phyloP scores from a whole-genome alignment of 2,329 filamentous ascomycete species.

The Sarocladium oryzae region DNA sequence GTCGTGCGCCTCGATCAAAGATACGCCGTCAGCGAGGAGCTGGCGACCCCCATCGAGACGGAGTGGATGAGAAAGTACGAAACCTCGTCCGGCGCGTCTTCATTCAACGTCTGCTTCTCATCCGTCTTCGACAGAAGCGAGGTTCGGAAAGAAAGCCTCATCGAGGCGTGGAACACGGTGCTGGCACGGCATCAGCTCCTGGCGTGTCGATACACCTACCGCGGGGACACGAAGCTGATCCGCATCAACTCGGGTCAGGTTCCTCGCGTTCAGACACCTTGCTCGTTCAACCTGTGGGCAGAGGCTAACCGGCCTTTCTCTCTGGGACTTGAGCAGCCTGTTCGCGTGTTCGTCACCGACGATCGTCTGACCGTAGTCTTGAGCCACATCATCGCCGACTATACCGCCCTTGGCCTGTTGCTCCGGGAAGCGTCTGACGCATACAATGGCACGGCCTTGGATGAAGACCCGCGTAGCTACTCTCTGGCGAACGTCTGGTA shows the following conservation, averaged over 20 bases:
- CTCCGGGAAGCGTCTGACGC: conserved; percentile 18
- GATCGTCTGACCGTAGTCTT: conserved; percentile 18
- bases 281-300: conserved; percentile 10
- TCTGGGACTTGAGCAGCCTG: conserved; percentile 15
- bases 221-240: too few species aligned
- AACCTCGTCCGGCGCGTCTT: conserved; percentile 11
- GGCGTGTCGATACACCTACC: conserved; percentile 8
- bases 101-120: conserved; percentile 21
- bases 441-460: conserved; percentile 13
- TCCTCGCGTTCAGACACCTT: conserved; percentile 7
- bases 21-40: too few species aligned
- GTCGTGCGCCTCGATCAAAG: too few species aligned
- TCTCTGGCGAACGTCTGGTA: background rate
- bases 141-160: conserved; percentile 15
- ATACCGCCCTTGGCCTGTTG: conserved; percentile 21
- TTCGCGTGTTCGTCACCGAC: conserved; percentile 21
- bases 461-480: background rate
- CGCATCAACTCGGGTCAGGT: conserved; percentile 4
- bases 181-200: conserved; percentile 12
- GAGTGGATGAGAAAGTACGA: background rate
- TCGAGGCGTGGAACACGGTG: conserved; percentile 17
- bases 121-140: conserved; percentile 13
- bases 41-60: background rate
- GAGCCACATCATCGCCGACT: conserved; percentile 27
- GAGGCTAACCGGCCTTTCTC: conserved; percentile 20